Evolutionary conservation across 495 filamentous ascomycete genomes (phyloP), one percentile per base, ranked within the genome.

Genomic region (Aspergillus sparsus): DNA sequence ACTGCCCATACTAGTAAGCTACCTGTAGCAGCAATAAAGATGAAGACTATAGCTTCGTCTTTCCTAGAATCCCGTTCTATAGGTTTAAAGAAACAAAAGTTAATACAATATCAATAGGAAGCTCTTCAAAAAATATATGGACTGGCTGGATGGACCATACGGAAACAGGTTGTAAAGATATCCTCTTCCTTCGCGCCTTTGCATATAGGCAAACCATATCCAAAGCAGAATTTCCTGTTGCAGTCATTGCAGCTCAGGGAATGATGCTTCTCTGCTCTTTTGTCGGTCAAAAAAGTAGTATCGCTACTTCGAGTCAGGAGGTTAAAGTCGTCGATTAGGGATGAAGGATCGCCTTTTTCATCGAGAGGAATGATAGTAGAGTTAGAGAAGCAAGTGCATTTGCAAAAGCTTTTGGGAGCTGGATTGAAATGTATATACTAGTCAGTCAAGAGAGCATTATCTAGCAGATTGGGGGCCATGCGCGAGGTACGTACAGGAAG

Each of bases 341-440:
- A 63, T 45, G 62, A 64, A 47, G 70, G 63, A 49, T 65, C 67
- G 47, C 68, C 61, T 32, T 73, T 70, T 13, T 57, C 66, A 41
- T 75, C 64, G 47, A 74, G 72, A 56, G 78, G 71, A 69, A 98
- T 96, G 61, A 98, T 92, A 57, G 89, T 96, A 79, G 85, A 90
- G 77, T 97, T 96, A 55, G 84, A 83, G 79, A 89, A 89, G 77
- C 94, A 98, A 57, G 89, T 96, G 75, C 94, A 98, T 88, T 97
- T 98, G 86, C 94, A 98, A 78, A 97, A 98, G 36, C 91, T 90
- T 21, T 89, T 89, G 15, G 91, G 77, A n/a, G 71, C 77, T 80
- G 31, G 2, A 49, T 39, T 15, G 15, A 53, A 32, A 39, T 46
- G 44, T n/a, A 49, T 27, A 27, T 27, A 27, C 16, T 12, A 35